Conservation (phyloP, 192 early-diverging fungal species). For the Backusella liffmaniae region DNA sequence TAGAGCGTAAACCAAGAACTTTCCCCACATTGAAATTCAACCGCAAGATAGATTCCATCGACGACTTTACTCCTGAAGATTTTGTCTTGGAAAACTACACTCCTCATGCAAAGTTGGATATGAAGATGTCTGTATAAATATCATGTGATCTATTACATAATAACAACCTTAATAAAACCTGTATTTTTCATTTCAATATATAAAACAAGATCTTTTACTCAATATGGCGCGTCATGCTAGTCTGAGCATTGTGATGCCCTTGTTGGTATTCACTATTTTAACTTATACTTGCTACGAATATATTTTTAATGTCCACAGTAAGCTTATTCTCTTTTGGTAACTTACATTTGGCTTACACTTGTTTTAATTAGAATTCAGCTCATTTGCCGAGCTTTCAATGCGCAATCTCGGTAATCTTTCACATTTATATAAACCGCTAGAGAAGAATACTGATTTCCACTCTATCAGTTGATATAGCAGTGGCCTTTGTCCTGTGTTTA, state of each 20-base stretch:
- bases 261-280: slow-evolving; percentile 16
- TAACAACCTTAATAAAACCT: neutral
- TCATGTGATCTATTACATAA: neutral
- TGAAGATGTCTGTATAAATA: slow-evolving; percentile 93
- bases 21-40: slow-evolving; percentile 82
- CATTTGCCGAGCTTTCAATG: neutral
- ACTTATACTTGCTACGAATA: slow-evolving; percentile 26
- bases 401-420: neutral
- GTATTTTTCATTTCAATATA: neutral
- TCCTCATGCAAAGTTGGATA: slow-evolving; percentile 84
- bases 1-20: slow-evolving; percentile 68
- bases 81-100: slow-evolving; percentile 80
- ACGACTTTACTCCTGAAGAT: slow-evolving; percentile 79
- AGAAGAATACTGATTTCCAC: neutral
- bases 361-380: neutral
- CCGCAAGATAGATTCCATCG: slow-evolving; percentile 54
- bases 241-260: slow-evolving; percentile 14
- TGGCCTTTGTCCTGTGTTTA: neutral
- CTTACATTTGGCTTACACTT: neutral
- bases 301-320: slow-evolving; percentile 27
- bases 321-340: neutral
- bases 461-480: neutral
- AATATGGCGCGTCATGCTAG: neutral
- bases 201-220: neutral
- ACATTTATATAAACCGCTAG: neutral